phyloP scores from a whole-genome alignment of 2,329 filamentous ascomycete genomes.

The Graphium sp. region DNA sequence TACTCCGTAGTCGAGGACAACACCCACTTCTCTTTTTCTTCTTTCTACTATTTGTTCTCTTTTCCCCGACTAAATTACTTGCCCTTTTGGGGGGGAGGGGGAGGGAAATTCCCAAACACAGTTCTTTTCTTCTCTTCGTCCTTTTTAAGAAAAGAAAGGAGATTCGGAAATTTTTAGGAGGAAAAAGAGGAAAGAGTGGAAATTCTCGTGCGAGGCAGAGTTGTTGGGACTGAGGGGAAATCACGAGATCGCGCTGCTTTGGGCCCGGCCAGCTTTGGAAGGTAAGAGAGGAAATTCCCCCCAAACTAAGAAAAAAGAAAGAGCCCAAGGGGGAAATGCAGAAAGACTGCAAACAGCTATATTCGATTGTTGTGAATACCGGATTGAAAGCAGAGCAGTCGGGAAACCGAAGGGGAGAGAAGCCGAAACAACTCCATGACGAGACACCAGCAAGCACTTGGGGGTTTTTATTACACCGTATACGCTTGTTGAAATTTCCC shows the following conservation, averaged over 20 bases:
- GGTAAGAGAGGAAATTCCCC: not conserved
- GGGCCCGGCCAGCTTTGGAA: not conserved
- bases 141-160: not conserved
- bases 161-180: not conserved
- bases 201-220: too few species aligned
- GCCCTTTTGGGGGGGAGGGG: not conserved
- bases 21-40: not conserved
- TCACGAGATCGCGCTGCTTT: not conserved
- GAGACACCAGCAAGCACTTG: too few species aligned
- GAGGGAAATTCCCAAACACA: not conserved
- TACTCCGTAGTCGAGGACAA: too few species aligned
- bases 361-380: too few species aligned
- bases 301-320: too few species aligned
- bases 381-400: too few species aligned
- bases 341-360: too few species aligned
- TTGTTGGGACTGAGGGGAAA: not conserved
- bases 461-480: too few species aligned
- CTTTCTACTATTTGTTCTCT: not conserved
- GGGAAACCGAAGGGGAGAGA: too few species aligned
- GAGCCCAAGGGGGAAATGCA: too few species aligned
- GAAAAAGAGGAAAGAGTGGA: not conserved
- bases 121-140: not conserved
- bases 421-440: too few species aligned
- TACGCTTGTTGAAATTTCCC: too few species aligned
- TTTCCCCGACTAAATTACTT: not conserved